Conservation (phyloP, 139 green algal species). For the Eudorina sp. region DNA sequence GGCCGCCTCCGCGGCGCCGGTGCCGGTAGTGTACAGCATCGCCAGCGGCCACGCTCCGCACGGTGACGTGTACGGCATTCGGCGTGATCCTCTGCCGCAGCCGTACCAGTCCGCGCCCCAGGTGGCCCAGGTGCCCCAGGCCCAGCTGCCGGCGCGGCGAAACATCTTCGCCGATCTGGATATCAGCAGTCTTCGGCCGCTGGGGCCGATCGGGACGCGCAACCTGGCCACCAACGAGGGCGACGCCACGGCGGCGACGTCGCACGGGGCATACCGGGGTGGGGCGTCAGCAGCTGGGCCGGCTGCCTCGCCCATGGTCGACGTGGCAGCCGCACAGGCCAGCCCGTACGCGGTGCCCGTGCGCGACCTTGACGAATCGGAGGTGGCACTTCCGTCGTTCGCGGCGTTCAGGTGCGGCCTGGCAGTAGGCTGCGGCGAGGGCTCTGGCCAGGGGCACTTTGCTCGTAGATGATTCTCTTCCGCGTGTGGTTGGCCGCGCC, state of each 20-base stretch:
- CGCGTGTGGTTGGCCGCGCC: too few relatives aligned
- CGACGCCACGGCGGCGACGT: neutral
- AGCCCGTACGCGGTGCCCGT: neutral
- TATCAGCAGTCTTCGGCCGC: neutral
- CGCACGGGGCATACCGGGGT: neutral
- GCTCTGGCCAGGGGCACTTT: too few relatives aligned
- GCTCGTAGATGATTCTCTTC: too few relatives aligned
- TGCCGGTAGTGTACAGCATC: neutral
- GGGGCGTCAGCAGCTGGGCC: neutral
- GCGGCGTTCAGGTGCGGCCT: constrained; percentile 25
- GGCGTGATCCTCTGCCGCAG: neutral
- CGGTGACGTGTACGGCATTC: neutral
- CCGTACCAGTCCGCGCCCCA: neutral
- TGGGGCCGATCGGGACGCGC: neutral
- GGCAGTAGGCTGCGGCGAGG: too few relatives aligned
- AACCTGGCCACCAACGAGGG: neutral
- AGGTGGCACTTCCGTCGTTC: constrained; percentile 40
- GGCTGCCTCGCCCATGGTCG: neutral
- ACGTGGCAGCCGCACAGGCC: neutral
- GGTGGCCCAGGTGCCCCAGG: neutral
- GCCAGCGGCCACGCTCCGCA: neutral
- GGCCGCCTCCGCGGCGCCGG: neutral
- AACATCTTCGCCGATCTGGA: constrained; percentile 35
- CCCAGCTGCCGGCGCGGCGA: neutral
- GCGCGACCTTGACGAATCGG: constrained; percentile 1